These are phyloP conservation scores for Colletotrichum viniferum DNA, from an alignment of 2,329 filamentous ascomycete species.

Conservation along the genomic window DNA sequence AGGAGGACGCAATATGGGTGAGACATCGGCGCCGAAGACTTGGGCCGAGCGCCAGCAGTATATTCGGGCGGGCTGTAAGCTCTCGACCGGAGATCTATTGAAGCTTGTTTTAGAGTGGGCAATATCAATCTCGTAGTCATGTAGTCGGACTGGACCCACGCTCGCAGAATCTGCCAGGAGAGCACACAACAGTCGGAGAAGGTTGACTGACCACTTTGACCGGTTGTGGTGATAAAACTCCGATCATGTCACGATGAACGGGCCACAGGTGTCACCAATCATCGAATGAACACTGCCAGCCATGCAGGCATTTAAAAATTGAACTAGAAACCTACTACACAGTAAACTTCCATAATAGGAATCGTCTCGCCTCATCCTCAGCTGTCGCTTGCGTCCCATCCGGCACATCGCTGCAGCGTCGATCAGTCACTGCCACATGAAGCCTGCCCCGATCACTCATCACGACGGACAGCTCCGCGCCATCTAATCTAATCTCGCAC, in stretches of 20 bases:
- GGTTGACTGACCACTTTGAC: background rate
- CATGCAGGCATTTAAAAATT: background rate
- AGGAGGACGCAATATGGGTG: background rate
- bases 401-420: background rate
- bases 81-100: background rate
- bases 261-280: background rate
- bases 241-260: background rate
- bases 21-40: background rate
- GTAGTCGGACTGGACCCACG: background rate
- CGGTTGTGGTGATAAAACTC: background rate
- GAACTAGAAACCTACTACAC: background rate
- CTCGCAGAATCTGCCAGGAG: background rate
- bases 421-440: background rate
- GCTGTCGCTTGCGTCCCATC: background rate
- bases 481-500: background rate
- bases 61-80: background rate
- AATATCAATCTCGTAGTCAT: background rate
- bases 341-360: background rate
- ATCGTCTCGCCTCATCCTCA: background rate
- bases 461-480: background rate
- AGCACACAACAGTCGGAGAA: background rate
- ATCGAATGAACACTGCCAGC: background rate
- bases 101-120: constrained; percentile 1
- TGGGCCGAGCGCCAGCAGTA: background rate
- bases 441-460: background rate